Conservation (phyloP, 495 filamentous ascomycete genomes). For the Cenococcum geophilum region DNA sequence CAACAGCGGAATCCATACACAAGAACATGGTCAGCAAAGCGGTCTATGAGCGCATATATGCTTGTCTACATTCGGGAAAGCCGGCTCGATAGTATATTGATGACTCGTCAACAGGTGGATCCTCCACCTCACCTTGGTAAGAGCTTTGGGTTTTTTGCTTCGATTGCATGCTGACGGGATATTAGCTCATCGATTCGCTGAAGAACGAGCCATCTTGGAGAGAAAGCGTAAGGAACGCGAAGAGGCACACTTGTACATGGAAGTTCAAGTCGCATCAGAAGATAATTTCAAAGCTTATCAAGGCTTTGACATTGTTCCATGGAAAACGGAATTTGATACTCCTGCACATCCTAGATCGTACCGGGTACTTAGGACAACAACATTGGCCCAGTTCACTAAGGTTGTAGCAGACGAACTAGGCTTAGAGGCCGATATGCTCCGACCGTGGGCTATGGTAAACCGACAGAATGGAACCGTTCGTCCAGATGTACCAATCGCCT, state of each 20-base stretch:
- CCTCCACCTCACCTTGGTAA: constrained; percentile 77
- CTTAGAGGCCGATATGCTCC: constrained; percentile 56
- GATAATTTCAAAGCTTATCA: constrained; percentile 71
- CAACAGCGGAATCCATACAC: constrained; percentile 62
- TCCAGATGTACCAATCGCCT: constrained; percentile 77
- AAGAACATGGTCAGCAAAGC: constrained; percentile 58
- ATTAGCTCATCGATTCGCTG: constrained; percentile 61
- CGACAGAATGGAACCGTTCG: constrained; percentile 94
- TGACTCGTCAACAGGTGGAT: constrained; percentile 65
- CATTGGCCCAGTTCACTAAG: constrained; percentile 64
- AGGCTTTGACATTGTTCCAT: constrained; percentile 76
- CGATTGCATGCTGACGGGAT: constrained; percentile 33
- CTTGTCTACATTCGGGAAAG: constrained; percentile 92
- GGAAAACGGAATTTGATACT: constrained; percentile 51
- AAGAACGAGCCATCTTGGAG: constrained; percentile 71
- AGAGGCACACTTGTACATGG: constrained; percentile 87
- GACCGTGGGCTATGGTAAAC: constrained; percentile 96
- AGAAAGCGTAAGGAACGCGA: constrained; percentile 77
- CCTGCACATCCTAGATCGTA: constrained; percentile 56
- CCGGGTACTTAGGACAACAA: constrained; percentile 63
- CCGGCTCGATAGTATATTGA: constrained; percentile 70
- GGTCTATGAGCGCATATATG: constrained; percentile 90
- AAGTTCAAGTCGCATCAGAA: constrained; percentile 71
- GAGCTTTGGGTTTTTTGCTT: constrained; percentile 25
- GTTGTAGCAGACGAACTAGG: constrained; percentile 62